Base-by-base conservation (phyloP, 202 grass and related monocot genomes). In the Digitaria exilis region DNA sequence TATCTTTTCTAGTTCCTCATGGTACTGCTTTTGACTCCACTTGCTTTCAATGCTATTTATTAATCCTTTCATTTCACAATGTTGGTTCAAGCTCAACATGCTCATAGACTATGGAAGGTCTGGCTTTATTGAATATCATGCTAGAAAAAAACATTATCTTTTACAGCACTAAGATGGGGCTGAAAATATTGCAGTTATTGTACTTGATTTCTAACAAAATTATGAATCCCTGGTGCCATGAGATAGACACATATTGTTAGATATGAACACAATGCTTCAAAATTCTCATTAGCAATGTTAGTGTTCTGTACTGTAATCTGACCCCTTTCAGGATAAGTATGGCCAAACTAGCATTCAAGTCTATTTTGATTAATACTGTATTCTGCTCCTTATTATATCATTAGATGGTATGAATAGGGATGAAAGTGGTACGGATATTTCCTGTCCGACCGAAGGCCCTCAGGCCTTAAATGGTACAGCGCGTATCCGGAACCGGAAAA, bases 361-460 rank as follows among this genome's bases (percentile, higher is more conserved):
- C 19, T 50, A 34, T 5, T 71, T 49, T 35, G 29, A 42, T 64
- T 83, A 45, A 4, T 42, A 69, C 44, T 84, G 70, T 15, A 37
- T 57, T 80, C 1, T 45, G 26, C 48, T 80, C 44, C 42, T 63
- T 76, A 30, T 71, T 55, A 66, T 50, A 65, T 63, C 48, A 77
- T 85, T 22, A 66, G 11, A 59, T 75, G 59, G 7, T 70, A 83
- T n/a, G n/a, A n/a, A n/a, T n/a, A n/a, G n/a, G n/a, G n/a, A n/a
- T n/a, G n/a, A n/a, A n/a, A n/a, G n/a, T n/a, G n/a, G n/a, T n/a
- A n/a, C n/a, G n/a, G n/a, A n/a, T n/a, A n/a, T n/a, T n/a, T n/a
- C n/a, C n/a, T n/a, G n/a, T n/a, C n/a, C n/a, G n/a, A n/a, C n/a
- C n/a, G n/a, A n/a, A n/a, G n/a, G n/a, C n/a, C n/a, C n/a, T n/a